Conservation (phyloP, 495 filamentous ascomycete species). For the Parachaetomium inaequale region DNA sequence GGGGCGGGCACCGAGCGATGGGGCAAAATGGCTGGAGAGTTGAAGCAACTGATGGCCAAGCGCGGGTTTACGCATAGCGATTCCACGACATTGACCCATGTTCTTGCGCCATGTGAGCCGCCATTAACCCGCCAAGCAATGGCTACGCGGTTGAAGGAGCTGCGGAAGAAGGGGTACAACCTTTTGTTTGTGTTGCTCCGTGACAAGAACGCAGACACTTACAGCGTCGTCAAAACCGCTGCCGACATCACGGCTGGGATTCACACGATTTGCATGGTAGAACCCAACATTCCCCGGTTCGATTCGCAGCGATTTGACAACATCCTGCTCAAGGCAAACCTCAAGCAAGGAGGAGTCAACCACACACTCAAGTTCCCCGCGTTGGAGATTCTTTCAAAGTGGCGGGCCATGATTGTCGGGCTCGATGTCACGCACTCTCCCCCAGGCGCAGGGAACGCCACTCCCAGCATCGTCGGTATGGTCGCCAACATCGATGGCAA, state of each 20-base stretch:
- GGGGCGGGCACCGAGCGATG: background rate
- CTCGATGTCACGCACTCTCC: background rate
- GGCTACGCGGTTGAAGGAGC: background rate
- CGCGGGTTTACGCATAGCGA: background rate
- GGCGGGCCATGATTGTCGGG: background rate
- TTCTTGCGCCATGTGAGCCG: background rate
- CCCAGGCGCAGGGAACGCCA: background rate
- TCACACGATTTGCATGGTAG: background rate
- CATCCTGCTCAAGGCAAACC: constrained; percentile 1
- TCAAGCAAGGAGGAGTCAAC: background rate
- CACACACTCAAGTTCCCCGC: background rate
- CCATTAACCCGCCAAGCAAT: background rate
- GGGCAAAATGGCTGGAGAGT: background rate
- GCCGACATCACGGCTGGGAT: background rate
- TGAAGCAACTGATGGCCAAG: background rate
- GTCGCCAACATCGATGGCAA: background rate
- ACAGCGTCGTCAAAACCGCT: background rate
- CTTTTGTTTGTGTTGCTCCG: background rate
- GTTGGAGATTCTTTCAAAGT: background rate
- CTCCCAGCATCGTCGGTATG: background rate
- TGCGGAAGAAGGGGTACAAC: background rate
- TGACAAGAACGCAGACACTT: background rate
- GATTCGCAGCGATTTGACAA: background rate
- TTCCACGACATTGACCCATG: no score
- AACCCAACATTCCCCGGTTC: background rate